Conservation (phyloP, 306 rosid genomes). For the Vigna reflexopilosa region DNA sequence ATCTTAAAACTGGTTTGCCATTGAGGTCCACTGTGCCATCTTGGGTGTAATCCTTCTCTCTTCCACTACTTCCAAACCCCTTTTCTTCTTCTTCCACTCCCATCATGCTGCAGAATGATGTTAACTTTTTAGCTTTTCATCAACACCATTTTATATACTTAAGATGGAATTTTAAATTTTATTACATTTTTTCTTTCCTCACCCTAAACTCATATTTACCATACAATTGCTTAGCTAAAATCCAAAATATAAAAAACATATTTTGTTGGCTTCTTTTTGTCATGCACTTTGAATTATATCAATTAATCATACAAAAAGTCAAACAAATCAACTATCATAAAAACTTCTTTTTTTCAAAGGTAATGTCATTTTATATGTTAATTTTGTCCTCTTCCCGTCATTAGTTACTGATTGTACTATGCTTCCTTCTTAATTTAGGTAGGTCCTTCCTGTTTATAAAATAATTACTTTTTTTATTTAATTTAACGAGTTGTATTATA, state of each 20-base stretch:
- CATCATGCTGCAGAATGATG: conserved; percentile 19
- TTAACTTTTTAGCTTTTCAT: conserved; percentile 12
- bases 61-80: too few species aligned
- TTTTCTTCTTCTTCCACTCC: conserved; percentile 47
- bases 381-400: background rate
- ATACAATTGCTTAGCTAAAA: background rate
- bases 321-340: background rate
- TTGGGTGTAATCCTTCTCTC: conserved; percentile 43
- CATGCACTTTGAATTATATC: too few species aligned
- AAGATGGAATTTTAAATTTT: too few species aligned
- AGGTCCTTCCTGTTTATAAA: background rate
- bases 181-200: too few species aligned
- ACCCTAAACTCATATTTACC: too few species aligned
- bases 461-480: too few species aligned
- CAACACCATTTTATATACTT: conserved; percentile 14
- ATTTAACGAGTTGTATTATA: too few species aligned
- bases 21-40: conserved; percentile 51
- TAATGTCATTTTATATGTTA: background rate
- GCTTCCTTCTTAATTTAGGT: too few species aligned
- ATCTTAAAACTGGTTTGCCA: conserved; percentile 46
- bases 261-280: conserved; percentile 30
- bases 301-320: background rate
- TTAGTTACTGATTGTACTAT: background rate
- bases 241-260: background rate
- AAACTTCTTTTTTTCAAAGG: background rate